Evolutionary conservation across 2,329 filamentous ascomycete genomes (phyloP).

Genomic region (Phaeoacremonium minimum): DNA sequence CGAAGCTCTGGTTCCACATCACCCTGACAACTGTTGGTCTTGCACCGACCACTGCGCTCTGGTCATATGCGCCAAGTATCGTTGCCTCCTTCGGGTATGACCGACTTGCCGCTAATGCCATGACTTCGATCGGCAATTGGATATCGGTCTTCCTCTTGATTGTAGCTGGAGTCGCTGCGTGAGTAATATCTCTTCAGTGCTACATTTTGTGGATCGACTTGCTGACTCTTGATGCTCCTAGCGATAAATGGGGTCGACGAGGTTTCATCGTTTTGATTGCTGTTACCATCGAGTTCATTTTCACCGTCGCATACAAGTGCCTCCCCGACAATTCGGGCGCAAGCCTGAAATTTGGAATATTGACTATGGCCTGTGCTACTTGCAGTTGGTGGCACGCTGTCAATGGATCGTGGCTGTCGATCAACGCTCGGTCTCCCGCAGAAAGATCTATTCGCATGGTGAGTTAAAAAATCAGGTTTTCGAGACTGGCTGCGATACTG

Average conservation of each 20-base stretch:
- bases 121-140: constrained; percentile 30
- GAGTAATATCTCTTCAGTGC: too few species aligned
- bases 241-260: constrained; percentile 10
- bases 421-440: constrained; percentile 7
- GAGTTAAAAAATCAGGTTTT: background rate
- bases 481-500: background rate
- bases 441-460: constrained; percentile 12
- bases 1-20: constrained; percentile 28
- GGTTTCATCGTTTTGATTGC: constrained; percentile 8
- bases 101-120: constrained; percentile 25
- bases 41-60: constrained; percentile 19
- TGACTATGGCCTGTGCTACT: constrained; percentile 11
- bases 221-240: too few species aligned
- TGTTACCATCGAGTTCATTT: constrained; percentile 10
- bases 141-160: constrained; percentile 4
- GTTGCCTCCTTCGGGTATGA: constrained; percentile 28
- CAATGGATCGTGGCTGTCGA: constrained; percentile 14
- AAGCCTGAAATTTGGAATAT: constrained; percentile 9
- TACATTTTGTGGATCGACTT: too few species aligned
- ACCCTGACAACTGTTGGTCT: constrained; percentile 21
- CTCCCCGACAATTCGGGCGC: constrained; percentile 6
- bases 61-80: constrained; percentile 23
- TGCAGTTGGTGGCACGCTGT: constrained; percentile 15
- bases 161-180: background rate
- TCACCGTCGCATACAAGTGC: constrained; percentile 13